Conservation (phyloP, 495 filamentous ascomycete species). For the Aspergillus nidulans region DNA sequence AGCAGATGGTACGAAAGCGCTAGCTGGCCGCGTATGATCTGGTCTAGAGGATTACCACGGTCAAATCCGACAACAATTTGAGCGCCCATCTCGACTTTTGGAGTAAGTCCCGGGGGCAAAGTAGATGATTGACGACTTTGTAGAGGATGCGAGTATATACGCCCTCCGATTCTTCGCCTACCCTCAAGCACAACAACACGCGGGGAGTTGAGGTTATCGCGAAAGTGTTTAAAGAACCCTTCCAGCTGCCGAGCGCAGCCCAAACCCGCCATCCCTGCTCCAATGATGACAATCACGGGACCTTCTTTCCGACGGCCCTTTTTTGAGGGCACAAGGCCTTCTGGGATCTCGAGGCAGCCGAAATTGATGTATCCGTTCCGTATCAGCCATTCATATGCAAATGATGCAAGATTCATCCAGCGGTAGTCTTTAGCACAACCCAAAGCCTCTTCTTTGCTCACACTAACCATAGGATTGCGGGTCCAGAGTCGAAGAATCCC, state of each 20-base stretch:
- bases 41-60: slow-evolving; percentile 86
- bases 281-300: slow-evolving; percentile 75
- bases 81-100: slow-evolving; percentile 91
- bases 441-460: slow-evolving; percentile 81
- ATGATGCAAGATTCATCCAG: slow-evolving; percentile 85
- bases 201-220: slow-evolving; percentile 60
- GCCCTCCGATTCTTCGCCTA: slow-evolving; percentile 80
- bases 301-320: slow-evolving; percentile 46
- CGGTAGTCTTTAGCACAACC: slow-evolving; percentile 86
- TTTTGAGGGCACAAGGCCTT: slow-evolving; percentile 32
- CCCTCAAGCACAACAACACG: slow-evolving; percentile 83
- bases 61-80: slow-evolving; percentile 98
- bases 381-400: slow-evolving; percentile 89
- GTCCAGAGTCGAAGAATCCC: slow-evolving; percentile 90
- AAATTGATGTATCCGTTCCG: slow-evolving; percentile 95
- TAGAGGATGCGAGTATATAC: slow-evolving; percentile 89
- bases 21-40: slow-evolving; percentile 85
- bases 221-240: slow-evolving; percentile 72
- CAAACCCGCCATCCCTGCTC: slow-evolving; percentile 90
- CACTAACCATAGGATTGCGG: slow-evolving; percentile 80
- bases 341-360: slow-evolving; percentile 73
- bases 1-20: slow-evolving; percentile 80
- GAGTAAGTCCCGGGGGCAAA: slow-evolving; percentile 49
- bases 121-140: slow-evolving; percentile 50
- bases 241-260: slow-evolving; percentile 91